Percentiles rank a stretch among this genome's conserved stretches.
Conservation (phyloP, 1,284 basidiomycete species). For the Puccinia novopanici region DNA sequence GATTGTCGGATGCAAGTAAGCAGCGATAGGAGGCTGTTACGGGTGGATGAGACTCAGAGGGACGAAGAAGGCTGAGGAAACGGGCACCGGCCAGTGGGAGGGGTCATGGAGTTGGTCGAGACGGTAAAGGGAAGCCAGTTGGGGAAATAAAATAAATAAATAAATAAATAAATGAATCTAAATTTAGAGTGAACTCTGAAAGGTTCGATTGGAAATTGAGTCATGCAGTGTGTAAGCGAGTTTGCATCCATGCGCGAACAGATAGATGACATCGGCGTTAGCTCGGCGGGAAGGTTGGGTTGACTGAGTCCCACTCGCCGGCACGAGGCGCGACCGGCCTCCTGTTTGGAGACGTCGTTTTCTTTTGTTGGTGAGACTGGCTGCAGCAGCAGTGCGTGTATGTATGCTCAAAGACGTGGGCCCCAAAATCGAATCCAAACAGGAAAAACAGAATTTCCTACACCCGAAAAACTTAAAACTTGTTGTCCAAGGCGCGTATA, state of each 20-base stretch:
- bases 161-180: too few relatives aligned
- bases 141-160: too few relatives aligned
- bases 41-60: neutral
- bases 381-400: too few relatives aligned
- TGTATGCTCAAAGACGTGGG: too few relatives aligned
- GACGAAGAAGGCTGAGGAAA: slow-evolving; percentile 27
- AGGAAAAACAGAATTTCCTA: slow-evolving; percentile 18
- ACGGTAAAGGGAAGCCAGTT: neutral
- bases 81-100: slow-evolving; percentile 10
- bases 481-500: too few relatives aligned
- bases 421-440: slow-evolving; percentile 23
- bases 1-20: neutral
- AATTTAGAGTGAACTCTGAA: neutral
- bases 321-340: neutral
- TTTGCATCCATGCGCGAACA: slow-evolving; percentile 21
- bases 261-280: neutral
- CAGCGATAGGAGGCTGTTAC: neutral
- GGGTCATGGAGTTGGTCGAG: neutral
- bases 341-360: slow-evolving; percentile 22
- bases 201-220: slow-evolving; percentile 21
- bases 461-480: too few relatives aligned
- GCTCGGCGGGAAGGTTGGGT: too few relatives aligned
- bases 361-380: slow-evolving; percentile 2
- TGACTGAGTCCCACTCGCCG: too few relatives aligned
- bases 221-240: slow-evolving; percentile 27